Conservation (phyloP, 2,329 filamentous ascomycete species). For the Malbranchea zuffiana region DNA sequence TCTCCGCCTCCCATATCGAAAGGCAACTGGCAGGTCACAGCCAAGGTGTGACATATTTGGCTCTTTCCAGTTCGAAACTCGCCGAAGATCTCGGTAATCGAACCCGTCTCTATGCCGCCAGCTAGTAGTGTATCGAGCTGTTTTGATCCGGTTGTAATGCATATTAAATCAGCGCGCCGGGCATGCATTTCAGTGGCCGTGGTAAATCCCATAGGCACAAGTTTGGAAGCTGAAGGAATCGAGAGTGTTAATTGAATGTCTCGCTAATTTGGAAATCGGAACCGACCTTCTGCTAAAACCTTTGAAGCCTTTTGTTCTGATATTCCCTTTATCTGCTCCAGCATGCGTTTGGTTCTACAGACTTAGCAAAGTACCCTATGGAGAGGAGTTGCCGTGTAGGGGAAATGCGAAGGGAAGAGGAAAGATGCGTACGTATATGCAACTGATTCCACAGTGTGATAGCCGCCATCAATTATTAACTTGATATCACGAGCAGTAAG, state of each 20-base stretch:
- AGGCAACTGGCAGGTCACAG: slow-evolving; percentile 91
- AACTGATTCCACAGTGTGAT: slow-evolving; percentile 88
- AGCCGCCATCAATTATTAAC: slow-evolving; percentile 80
- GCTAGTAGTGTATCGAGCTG: slow-evolving; percentile 90
- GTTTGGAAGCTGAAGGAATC: slow-evolving; percentile 64
- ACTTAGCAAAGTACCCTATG: slow-evolving; percentile 6
- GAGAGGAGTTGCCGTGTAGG: neutral
- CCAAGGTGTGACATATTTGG: slow-evolving; percentile 97
- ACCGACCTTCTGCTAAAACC: slow-evolving; percentile 71
- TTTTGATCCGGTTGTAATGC: slow-evolving; percentile 95
- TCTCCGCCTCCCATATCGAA: slow-evolving; percentile 99
- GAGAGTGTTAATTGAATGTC: neutral
- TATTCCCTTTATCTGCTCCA: slow-evolving; percentile 96
- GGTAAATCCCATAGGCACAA: slow-evolving; percentile 98
- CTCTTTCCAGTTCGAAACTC: slow-evolving; percentile 98
- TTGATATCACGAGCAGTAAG: slow-evolving; percentile 94
- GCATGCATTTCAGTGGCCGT: slow-evolving; percentile 99
- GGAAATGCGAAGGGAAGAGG: neutral
- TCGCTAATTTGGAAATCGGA: slow-evolving; percentile 6
- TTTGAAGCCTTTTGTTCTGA: slow-evolving; percentile 95
- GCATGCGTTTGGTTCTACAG: slow-evolving; percentile 52
- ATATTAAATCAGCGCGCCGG: slow-evolving; percentile 90
- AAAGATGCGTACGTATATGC: slow-evolving; percentile 64
- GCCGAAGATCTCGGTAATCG: slow-evolving; percentile 94
- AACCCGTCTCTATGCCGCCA: slow-evolving; percentile 91